Evolutionary conservation across 2,329 filamentous ascomycete species (phyloP).

Genomic region (Purpureocillium takamizusanense): DNA sequence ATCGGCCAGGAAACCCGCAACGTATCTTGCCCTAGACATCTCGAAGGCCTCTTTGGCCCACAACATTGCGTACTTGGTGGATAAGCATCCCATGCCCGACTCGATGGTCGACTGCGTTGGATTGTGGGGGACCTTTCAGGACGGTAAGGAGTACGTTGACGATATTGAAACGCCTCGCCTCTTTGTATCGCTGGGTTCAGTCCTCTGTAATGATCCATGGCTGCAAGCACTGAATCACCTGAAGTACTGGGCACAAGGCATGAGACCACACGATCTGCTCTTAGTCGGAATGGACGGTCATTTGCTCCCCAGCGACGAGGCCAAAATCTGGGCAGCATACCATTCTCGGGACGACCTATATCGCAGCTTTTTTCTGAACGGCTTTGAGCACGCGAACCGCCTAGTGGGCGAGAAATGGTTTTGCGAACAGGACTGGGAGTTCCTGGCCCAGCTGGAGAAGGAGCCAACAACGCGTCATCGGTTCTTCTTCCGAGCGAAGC

Average conservation of each 20-base stretch:
- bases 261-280: slow-evolving; percentile 24
- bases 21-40: slow-evolving; percentile 31
- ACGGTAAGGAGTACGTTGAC: slow-evolving; percentile 22
- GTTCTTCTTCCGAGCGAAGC: slow-evolving; percentile 28
- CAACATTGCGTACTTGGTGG: slow-evolving; percentile 22
- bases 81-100: slow-evolving; percentile 14
- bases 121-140: slow-evolving; percentile 30
- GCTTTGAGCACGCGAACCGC: slow-evolving; percentile 27
- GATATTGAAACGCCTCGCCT: slow-evolving; percentile 21
- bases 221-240: slow-evolving; percentile 23
- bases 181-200: slow-evolving; percentile 32
- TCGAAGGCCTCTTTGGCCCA: slow-evolving; percentile 24
- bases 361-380: slow-evolving; percentile 27
- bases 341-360: slow-evolving; percentile 26
- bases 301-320: slow-evolving; percentile 17
- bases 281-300: slow-evolving; percentile 34
- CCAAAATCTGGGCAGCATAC: slow-evolving; percentile 31
- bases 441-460: slow-evolving; percentile 24
- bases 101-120: slow-evolving; percentile 24
- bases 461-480: slow-evolving; percentile 27
- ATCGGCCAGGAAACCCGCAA: slow-evolving; percentile 14
- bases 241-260: slow-evolving; percentile 23
- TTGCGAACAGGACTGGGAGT: slow-evolving; percentile 26
- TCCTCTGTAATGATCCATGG: slow-evolving; percentile 32
- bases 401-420: slow-evolving; percentile 24